Base-by-base conservation (phyloP, 306 rosid genomes). In the Ammopiptanthus mongolicus region DNA sequence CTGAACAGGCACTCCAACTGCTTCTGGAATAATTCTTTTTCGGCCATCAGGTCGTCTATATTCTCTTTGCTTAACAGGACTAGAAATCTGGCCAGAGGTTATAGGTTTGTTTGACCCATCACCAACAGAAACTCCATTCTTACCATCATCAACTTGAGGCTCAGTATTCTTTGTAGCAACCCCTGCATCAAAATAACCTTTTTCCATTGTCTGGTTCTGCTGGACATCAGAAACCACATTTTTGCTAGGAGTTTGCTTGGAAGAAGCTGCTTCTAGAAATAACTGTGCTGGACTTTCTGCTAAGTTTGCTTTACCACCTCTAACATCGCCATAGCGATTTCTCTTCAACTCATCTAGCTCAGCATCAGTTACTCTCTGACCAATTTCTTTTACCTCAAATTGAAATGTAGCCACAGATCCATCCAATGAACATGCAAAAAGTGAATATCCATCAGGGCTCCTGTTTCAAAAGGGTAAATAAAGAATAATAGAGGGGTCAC, bases 401-500 rank as follows among this genome's bases (percentile, higher is more conserved):
- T 91, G 93, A 79, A 88, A 95, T 60, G 91, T 86, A 44, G 93
- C 96, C 59, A 90, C 93, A 5, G 98, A 84, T 70, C 98, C 98
- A 76, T 95, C 98, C 93, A 95, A 87, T 66, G 98, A 95, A 76
- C 98, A 95, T 3, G 98, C 97, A 79, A 91, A 90, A 42, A 95
- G 97, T 51, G 96, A 84, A 88, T 91, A 91, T 60, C 98, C 98
- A 83, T 95, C 97, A 11, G 97, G 98, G 79, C 97, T 90, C 98
- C 98, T 95, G 89, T 86, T 84, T 79, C 64, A 73, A 78, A 73
- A 80, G 48, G 69, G 65, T 81, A 61, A 25, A 57, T 8, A 13
- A 57, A 55, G 28, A 67, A 71, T 48, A 76, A n/a, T 4, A 60
- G 61, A 53, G 36, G 47, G 39, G 47, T 68, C 61, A 56, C 70